A percentile compares a stretch with the other conserved stretches of the same genome.
phyloP scores from a whole-genome alignment of 2,329 filamentous ascomycete genomes.

The Pseudogymnoascus sp. region DNA sequence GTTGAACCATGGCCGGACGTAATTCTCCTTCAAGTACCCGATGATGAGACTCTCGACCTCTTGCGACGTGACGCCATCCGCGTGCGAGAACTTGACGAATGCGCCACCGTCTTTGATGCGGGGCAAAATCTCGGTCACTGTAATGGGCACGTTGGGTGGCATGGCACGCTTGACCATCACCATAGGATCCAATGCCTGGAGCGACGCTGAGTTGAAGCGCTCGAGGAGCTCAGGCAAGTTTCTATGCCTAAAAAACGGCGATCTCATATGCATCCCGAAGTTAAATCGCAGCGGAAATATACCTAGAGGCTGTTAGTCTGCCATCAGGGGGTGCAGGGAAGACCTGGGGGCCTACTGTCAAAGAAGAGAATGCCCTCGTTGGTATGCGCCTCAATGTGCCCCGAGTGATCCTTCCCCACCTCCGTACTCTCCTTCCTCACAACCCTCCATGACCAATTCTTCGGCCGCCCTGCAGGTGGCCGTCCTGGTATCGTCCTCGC shows the following conservation, averaged over 20 bases:
- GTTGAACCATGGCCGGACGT: conserved; percentile 84
- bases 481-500: conserved; percentile 18
- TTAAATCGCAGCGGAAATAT: conserved; percentile 62
- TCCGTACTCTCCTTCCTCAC: conserved; percentile 37
- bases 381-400: conserved; percentile 69
- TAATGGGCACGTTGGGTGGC: conserved; percentile 53
- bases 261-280: neutral
- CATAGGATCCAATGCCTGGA: conserved; percentile 48
- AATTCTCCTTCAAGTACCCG: conserved; percentile 57
- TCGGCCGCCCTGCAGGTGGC: conserved; percentile 16
- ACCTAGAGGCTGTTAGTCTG: conserved; percentile 56
- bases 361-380: conserved; percentile 85
- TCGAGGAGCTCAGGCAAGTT: conserved; percentile 43
- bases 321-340: neutral
- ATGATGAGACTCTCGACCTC: conserved; percentile 55
- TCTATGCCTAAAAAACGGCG: conserved; percentile 21
- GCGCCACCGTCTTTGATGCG: conserved; percentile 86
- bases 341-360: conserved; percentile 55
- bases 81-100: conserved; percentile 74
- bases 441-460: conserved; percentile 15
- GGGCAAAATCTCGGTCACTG: conserved; percentile 74
- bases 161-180: conserved; percentile 53
- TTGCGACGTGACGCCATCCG: conserved; percentile 34
- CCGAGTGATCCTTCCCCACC: conserved; percentile 58
- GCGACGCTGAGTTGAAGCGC: conserved; percentile 41